Evolutionary conservation across 495 filamentous ascomycete species (phyloP), one percentile per base, ranked within the genome.

Genomic region (Penicillium herquei): DNA sequence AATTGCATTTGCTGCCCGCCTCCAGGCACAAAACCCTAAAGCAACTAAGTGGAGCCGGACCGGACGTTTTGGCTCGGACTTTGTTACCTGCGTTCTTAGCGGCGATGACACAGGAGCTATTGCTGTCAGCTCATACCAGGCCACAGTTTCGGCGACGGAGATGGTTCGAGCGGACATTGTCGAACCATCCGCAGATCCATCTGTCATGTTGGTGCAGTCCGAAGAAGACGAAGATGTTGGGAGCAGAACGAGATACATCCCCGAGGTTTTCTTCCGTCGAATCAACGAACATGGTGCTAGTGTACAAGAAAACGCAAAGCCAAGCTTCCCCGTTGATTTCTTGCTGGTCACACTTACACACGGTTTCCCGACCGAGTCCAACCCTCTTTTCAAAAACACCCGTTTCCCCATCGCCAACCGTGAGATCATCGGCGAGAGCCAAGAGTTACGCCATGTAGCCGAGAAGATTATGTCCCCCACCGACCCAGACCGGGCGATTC

Each of bases 281-380:
- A 92, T 96, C 65, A 98, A 99, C 69, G 92, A 98, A 67, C 96
- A 99, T 64, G 95, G 95, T 7, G 89, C 87, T 51, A 96, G 89
- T 64, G 94, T 98, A 2, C 95, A 96, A 68, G 90, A 98, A 64
- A 98, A 96, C 65, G 94, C 95, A 30, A 97, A 96, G 65, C 94
- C 95, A 3, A 83, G 86, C 44, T 99, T 99, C 68, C 94, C 94
- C 0, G 93, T 96, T 32, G 95, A 98, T 63, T 99, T 97, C 69
- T 81, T 99, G 32, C 84, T 97, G 32, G 90, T 97, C 50, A 97
- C 94, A 7, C 81, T 99, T 40, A 99, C 94, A 7, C 93, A 99
- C 66, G 94, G 95, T 39, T 97, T 98, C 75, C 95, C 95, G 1
- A 91, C 84, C 40, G 77, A 86, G 31, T 79, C 89, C 6, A 84